Base-by-base conservation (phyloP, 305 asterid species). In the Ajuga reptans region DNA sequence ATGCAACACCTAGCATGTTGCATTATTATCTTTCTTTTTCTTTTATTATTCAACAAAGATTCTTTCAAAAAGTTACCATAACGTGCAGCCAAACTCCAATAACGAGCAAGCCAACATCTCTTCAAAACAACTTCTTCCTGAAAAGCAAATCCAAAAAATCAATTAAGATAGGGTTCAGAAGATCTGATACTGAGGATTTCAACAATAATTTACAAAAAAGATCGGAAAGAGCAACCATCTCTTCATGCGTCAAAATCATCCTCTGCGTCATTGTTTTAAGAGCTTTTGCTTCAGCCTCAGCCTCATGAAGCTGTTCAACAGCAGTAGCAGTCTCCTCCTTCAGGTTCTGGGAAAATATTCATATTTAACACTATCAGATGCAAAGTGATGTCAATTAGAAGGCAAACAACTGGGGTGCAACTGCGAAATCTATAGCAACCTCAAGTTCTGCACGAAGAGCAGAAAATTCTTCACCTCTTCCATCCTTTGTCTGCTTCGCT, bases 61-160 rank as follows among this genome's bases (percentile, higher is more conserved):
- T 43, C 45, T 66, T 68, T 52, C 14, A 72, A 73, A 54, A 6
- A 53, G 81, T 85, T 89, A 94, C 99, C 99, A 77, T 89, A 83
- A 24, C 66, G 89, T 81, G 91, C 80, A 82, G 98, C 99, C 73
- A 94, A 84, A 74, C 91, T 82, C 99, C 99, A 94, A 65, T 94
- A 94, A 65, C 99, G 98, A 82, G 99, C 90, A 77, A 94, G 98
- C 99, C 99, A 94, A 72, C 99, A 94, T 84, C 98, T 89, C 89
- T 94, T 94, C 71, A 94, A 57, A 75, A 91, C 99, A 66, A 94
- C 96, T 83, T 91, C 99, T 87, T 94, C 99, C 99, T 94, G 72
- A 15, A 81, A 64, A 17, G 43, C 36, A 18, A 59, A 53, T 15
- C 42, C 73, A 53, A 68, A 53, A 68, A 77, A 70, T 37, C 27